Base-by-base conservation (phyloP, 2,329 filamentous ascomycete genomes). In the Epichloe sylvatica region DNA sequence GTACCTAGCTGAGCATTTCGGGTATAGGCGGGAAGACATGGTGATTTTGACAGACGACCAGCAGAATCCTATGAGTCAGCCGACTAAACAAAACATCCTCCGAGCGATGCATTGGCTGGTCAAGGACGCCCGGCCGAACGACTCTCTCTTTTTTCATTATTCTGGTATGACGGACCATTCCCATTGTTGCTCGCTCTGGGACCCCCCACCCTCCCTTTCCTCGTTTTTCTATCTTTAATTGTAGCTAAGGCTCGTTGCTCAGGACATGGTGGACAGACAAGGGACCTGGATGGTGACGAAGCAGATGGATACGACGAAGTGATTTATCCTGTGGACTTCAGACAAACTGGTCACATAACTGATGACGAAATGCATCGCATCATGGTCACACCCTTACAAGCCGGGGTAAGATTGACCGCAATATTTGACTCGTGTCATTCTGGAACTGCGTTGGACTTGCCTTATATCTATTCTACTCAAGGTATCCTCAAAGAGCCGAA, bases 41-140 rank as follows among this genome's bases (percentile, higher is more conserved):
- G 91, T 97, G 19, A 83, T 92, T 54, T 76, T 97, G 64, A 96
- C 91, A 38, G 91, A 97, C 63, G 91, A 97, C 64, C 90, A 96
- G 70, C 88, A 95, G 65, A 95, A 95, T 59, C 87, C 88, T 25
- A 94, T 96, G 86, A 94, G 88, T 68, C 88, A 95, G 69, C 91
- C 91, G 8, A 95, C 89, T 5, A 96, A 96, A 67, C 85, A 87
- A 57, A 97, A 97, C 63, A 94, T 97, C 50, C 68, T 97, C 37
- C 80, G 91, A 48, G 91, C 91, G 33, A 97, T 97, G 91, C 90
- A 96, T 64, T 97, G 91, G 91, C 72, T 97, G 19, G 88, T 96
- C 51, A 95, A 95, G 69, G 90, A 95, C 62, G 90, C 91, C 4
- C 78, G 78, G 51, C 86, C 89, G 0, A 94, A 96, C 63, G 91